A percentile compares a stretch with the other conserved stretches of the same genome.
Evolutionary conservation across 2,329 filamentous ascomycete species (phyloP).

Genomic region (Lizonia empirigonia): DNA sequence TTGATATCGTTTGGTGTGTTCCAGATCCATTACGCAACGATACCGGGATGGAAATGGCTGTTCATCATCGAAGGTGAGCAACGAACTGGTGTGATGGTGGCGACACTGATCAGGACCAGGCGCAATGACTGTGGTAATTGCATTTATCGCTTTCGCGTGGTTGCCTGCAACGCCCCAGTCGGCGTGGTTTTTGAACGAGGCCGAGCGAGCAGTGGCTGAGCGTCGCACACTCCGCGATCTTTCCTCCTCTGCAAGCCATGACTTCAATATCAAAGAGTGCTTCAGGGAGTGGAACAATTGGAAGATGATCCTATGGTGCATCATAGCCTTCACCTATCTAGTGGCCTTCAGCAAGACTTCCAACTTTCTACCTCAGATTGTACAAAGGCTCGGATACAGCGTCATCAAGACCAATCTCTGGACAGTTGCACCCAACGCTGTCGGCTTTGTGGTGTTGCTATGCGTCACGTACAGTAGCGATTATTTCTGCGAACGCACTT

Average conservation of each 20-base stretch:
- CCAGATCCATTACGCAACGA: slow-evolving; percentile 53
- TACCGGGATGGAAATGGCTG: slow-evolving; percentile 56
- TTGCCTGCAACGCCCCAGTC: slow-evolving; percentile 41
- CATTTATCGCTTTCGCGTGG: slow-evolving; percentile 41
- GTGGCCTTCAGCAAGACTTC: slow-evolving; percentile 54
- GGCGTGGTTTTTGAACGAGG: slow-evolving; percentile 49
- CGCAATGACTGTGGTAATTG: slow-evolving; percentile 42
- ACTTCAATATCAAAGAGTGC: slow-evolving; percentile 50
- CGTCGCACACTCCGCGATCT: slow-evolving; percentile 55
- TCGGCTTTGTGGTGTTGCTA: slow-evolving; percentile 55
- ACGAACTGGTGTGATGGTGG: too few relatives aligned
- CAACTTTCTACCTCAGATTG: slow-evolving; percentile 58
- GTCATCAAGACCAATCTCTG: slow-evolving; percentile 56
- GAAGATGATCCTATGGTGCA: slow-evolving; percentile 53
- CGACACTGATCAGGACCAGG: slow-evolving; percentile 6
- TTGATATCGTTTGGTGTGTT: slow-evolving; percentile 53
- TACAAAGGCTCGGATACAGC: slow-evolving; percentile 53
- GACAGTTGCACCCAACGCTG: slow-evolving; percentile 57
- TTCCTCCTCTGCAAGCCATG: slow-evolving; percentile 46
- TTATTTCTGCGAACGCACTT: slow-evolving; percentile 53
- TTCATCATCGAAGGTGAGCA: slow-evolving; percentile 51
- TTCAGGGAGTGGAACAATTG: slow-evolving; percentile 53
- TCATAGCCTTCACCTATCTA: slow-evolving; percentile 56
- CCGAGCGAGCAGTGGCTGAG: slow-evolving; percentile 50
- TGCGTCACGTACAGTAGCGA: slow-evolving; percentile 54